Percentiles rank a stretch among this genome's conserved stretches.
phyloP scores from a whole-genome alignment of 2,329 filamentous ascomycete genomes.

The Dichotomopilus funicola region DNA sequence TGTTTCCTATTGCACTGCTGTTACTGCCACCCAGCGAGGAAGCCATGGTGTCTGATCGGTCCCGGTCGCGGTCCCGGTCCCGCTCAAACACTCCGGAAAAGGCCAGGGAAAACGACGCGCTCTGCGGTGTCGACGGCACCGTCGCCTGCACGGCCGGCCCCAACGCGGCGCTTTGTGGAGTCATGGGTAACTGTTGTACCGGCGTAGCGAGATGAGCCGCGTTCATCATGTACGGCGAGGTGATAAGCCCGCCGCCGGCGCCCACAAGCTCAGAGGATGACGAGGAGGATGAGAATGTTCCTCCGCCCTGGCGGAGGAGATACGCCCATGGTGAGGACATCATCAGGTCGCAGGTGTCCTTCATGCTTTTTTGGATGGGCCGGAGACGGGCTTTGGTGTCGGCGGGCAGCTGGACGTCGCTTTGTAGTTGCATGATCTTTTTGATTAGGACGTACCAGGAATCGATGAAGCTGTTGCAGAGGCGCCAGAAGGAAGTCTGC shows the following conservation, averaged over 20 bases:
- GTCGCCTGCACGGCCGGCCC: constrained; percentile 88
- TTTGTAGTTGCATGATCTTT: constrained; percentile 50
- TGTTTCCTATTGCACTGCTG: background rate
- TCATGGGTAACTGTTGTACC: constrained; percentile 56
- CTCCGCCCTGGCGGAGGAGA: constrained; percentile 24
- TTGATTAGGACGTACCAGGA: constrained; percentile 62
- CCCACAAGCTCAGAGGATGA: constrained; percentile 24
- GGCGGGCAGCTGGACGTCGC: constrained; percentile 46
- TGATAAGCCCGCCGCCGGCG: background rate
- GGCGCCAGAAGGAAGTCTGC: constrained; percentile 55
- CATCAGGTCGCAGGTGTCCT: constrained; percentile 71
- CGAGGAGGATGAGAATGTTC: background rate
- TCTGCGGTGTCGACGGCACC: constrained; percentile 64
- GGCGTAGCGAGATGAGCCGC: too few species aligned
- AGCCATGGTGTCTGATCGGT: constrained; percentile 45
- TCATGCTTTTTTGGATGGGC: constrained; percentile 75
- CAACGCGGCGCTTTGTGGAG: constrained; percentile 80
- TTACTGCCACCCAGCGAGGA: constrained; percentile 23
- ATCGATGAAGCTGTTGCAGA: constrained; percentile 69
- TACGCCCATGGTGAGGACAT: constrained; percentile 52
- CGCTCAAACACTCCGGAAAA: constrained; percentile 55
- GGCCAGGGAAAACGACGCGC: constrained; percentile 49
- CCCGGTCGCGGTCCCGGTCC: constrained; percentile 31
- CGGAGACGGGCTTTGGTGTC: constrained; percentile 70
- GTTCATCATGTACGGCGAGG: constrained; percentile 21